phyloP scores from a whole-genome alignment of 495 filamentous ascomycete genomes.

The Amorphotheca resinae region DNA sequence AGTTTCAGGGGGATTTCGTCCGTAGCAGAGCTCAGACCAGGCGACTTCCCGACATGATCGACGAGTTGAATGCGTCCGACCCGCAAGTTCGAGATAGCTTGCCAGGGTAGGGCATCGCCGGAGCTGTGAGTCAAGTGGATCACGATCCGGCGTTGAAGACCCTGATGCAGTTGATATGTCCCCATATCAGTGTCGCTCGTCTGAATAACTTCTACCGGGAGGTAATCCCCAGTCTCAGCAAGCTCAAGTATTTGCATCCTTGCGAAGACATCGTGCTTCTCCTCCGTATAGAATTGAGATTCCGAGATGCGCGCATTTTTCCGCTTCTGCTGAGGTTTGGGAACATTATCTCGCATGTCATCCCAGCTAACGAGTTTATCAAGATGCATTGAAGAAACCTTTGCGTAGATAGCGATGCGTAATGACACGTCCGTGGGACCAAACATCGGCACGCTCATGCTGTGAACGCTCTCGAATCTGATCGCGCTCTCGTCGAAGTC shows the following conservation, averaged over 20 bases:
- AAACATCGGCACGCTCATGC: constrained; percentile 89
- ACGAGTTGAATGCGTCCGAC: constrained; percentile 72
- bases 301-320: constrained; percentile 72
- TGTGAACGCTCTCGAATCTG: constrained; percentile 94
- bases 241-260: constrained; percentile 80
- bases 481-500: constrained; percentile 93
- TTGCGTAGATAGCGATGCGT: constrained; percentile 87
- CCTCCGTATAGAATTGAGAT: constrained; percentile 81
- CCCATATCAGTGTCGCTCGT: constrained; percentile 68
- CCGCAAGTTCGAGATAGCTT: constrained; percentile 59
- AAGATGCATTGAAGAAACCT: constrained; percentile 83
- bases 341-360: constrained; percentile 75
- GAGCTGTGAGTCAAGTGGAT: constrained; percentile 83
- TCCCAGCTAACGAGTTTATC: constrained; percentile 98
- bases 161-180: constrained; percentile 89
- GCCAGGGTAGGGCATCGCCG: constrained; percentile 75
- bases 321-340: constrained; percentile 38
- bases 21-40: constrained; percentile 57
- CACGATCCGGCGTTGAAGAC: constrained; percentile 77
- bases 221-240: constrained; percentile 79
- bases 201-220: constrained; percentile 87
- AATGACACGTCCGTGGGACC: constrained; percentile 63
- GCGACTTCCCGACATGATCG: constrained; percentile 72
- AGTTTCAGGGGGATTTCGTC: constrained; percentile 69
- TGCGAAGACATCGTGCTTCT: constrained; percentile 86